Evolutionary conservation across 768 basidiomycete genomes (phyloP).

Genomic region (Dioszegia hungarica): DNA sequence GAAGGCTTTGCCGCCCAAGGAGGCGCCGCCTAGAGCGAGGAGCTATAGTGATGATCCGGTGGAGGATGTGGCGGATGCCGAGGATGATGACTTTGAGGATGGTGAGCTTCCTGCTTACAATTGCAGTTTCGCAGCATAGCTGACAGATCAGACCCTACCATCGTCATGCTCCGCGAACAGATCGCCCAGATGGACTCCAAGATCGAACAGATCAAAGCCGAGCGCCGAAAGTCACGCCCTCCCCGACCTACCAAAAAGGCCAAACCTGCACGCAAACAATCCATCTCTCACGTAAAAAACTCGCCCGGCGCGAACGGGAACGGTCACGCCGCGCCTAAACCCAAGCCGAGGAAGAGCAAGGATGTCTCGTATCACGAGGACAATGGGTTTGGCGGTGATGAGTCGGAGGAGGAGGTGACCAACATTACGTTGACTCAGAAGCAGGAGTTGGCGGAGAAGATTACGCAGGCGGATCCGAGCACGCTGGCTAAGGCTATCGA

Average conservation of each 20-base stretch:
- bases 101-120: constrained; percentile 55
- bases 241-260: constrained; percentile 7
- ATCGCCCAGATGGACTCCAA: constrained; percentile 17
- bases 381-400: constrained; percentile 24
- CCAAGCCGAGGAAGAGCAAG: constrained; percentile 38
- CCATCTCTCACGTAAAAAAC: constrained; percentile 20
- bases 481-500: constrained; percentile 86
- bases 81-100: constrained; percentile 53
- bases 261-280: constrained; percentile 29
- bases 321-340: constrained; percentile 15
- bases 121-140: not conserved
- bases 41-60: constrained; percentile 54
- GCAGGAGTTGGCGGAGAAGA: constrained; percentile 95
- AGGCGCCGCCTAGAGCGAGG: constrained; percentile 50
- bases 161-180: constrained; percentile 20
- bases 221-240: constrained; percentile 6
- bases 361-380: constrained; percentile 28
- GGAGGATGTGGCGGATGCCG: constrained; percentile 61
- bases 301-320: constrained; percentile 39
- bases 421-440: constrained; percentile 87
- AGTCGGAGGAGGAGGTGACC: constrained; percentile 27
- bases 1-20: constrained; percentile 62
- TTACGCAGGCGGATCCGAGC: constrained; percentile 72
- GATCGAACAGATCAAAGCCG: constrained; percentile 24
- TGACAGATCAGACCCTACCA: constrained; percentile 1